Evolutionary conservation across 768 basidiomycete species (phyloP), one percentile per base, ranked within the genome.

Genomic region (Terana coerulea): DNA sequence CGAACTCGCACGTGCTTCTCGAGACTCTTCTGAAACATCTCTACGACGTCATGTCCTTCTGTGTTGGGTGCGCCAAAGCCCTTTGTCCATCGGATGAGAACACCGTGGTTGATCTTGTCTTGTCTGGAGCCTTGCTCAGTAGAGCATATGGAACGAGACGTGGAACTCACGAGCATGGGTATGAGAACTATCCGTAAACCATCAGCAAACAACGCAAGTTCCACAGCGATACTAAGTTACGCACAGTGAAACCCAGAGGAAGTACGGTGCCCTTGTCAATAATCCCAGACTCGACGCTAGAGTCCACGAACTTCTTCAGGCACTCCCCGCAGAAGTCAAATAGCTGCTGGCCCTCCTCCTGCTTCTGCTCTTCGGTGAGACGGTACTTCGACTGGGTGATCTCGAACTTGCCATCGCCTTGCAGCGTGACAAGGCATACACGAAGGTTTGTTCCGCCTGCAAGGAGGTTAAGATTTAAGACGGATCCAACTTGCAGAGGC

Each of bases 321-420:
- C 89, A 97, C 65, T 95, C 87, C 0, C 92, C 97, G 65, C 95
- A 98, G 63, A 99, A 99, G 71, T 99, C 97, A 59, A 99, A 98
- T 46, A 99, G 72, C 53, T 86, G 86, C 65, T 92, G 86, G 5
- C 95, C 97, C n/a, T 98, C 93, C 6, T 90, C 91, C 53, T 97
- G 93, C 69, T 99, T 99, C 68, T 98, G 97, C 63, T 98, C 97
- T 64, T 99, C 97, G 1, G 91, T 84, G 39, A 99, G 80, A 45
- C 95, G 88, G 70, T 98, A 98, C 69, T 99, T 99, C 30, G 94
- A 88, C 66, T 98, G 95, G 0, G 94, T 93, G 59, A 99, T 88
- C 71, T 98, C 94, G 67, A 98, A 99, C 74, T 95, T 95, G 53
- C 97, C 95, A 9, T 84, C 79, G 22, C 97, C 97, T 59, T 88